A percentile compares a stretch with the other conserved stretches of the same genome.
These are phyloP conservation scores for Hsuehochloa calcarea DNA, from an alignment of 176 grass and related monocot genomes.

Conservation along the genomic window DNA sequence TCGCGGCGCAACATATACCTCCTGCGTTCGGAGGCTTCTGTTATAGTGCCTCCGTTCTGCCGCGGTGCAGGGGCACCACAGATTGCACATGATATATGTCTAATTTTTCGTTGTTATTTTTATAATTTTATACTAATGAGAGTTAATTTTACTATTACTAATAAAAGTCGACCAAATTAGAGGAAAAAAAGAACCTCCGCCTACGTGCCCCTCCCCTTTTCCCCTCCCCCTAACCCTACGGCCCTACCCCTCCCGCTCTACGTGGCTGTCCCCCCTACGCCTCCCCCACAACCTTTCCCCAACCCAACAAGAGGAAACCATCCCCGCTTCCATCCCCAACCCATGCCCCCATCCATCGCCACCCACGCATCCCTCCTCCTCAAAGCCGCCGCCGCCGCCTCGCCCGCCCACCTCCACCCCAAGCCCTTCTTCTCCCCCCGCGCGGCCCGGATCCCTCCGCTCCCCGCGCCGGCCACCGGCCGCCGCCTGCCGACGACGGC, in stretches of 20 bases:
- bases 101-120: no score
- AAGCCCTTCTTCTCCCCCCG: slow-evolving; percentile 45
- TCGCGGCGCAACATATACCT: no score
- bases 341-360: slow-evolving; percentile 54
- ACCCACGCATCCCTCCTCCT: slow-evolving; percentile 46
- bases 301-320: slow-evolving; percentile 21
- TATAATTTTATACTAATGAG: no score
- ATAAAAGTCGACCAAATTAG: no score
- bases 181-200: no score
- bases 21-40: no score
- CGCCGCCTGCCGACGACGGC: slow-evolving; percentile 11
- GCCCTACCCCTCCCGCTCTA: neutral
- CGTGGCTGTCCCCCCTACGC: neutral
- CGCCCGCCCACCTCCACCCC: slow-evolving; percentile 14
- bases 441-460: slow-evolving; percentile 37
- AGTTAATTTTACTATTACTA: no score
- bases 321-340: slow-evolving; percentile 24
- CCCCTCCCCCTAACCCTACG: no score
- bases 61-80: no score
- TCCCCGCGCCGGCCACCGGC: neutral
- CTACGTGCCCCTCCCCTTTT: neutral
- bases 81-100: no score
- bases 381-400: slow-evolving; percentile 44
- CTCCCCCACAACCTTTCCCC: neutral
- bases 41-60: no score